Evolutionary conservation across 345 rosid genomes (phyloP).

Genomic region (Hibiscus syriacus): DNA sequence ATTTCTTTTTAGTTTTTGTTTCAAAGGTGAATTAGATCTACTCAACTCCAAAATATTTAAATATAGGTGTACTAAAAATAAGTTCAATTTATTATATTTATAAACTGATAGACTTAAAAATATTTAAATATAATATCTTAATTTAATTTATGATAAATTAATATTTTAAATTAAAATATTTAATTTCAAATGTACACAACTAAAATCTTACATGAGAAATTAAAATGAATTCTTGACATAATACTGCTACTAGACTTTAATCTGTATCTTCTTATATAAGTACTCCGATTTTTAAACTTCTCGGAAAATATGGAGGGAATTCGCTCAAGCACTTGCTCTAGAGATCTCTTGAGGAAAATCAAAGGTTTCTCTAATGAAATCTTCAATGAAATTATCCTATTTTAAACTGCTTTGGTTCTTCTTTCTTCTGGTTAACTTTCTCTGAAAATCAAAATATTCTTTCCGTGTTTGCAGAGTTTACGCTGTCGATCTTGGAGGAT

Average conservation of each 20-base stretch:
- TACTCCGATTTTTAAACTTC: background rate
- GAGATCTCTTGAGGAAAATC: constrained; percentile 40
- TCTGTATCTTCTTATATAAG: too few species aligned
- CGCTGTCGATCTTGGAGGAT: constrained; percentile 42
- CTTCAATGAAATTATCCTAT: background rate
- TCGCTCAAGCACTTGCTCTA: constrained; percentile 22
- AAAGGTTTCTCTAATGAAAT: constrained; percentile 32
- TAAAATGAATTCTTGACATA: too few species aligned
- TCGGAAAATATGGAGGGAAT: constrained; percentile 54
- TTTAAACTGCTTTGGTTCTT: background rate
- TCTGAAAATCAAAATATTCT: background rate
- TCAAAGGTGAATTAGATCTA: background rate
- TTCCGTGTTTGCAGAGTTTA: constrained; percentile 41
- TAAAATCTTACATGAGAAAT: too few species aligned
- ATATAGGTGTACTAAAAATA: too few species aligned
- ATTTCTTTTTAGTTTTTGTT: background rate
- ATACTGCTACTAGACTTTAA: too few species aligned
- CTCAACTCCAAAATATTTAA: background rate
- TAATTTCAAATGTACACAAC: too few species aligned
- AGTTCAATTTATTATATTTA: too few species aligned
- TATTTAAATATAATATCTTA: too few species aligned
- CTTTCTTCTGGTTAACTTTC: background rate
- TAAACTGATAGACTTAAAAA: too few species aligned
- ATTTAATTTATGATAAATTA: too few species aligned
- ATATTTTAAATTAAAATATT: too few species aligned